These are phyloP conservation scores for Penicillium decumbens DNA, from an alignment of 2,329 filamentous ascomycete genomes.

Conservation along the genomic window DNA sequence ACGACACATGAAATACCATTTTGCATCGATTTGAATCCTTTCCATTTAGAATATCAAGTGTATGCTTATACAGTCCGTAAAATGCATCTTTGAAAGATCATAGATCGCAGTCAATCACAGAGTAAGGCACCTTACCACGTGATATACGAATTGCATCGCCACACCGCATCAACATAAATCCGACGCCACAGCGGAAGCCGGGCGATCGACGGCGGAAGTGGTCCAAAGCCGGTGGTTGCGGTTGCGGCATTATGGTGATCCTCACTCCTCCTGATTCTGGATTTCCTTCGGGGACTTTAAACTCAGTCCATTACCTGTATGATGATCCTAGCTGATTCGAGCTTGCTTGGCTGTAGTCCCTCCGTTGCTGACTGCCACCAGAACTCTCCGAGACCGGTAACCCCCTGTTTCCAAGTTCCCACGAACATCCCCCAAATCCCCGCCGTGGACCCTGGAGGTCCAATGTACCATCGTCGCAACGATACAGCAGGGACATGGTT, in stretches of 20 bases:
- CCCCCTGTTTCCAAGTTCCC: constrained; percentile 19
- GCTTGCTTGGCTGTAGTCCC: not conserved
- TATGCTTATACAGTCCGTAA: no score
- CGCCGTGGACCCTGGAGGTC: constrained; percentile 12
- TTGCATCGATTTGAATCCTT: not conserved
- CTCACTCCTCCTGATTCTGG: constrained; percentile 6
- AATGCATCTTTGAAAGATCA: not conserved
- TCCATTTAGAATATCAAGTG: no score
- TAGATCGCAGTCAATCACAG: not conserved
- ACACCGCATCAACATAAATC: constrained; percentile 32
- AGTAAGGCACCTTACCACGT: no score
- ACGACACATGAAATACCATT: constrained; percentile 6
- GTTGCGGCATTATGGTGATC: constrained; percentile 12
- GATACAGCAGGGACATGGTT: constrained; percentile 27
- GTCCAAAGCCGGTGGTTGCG: constrained; percentile 18
- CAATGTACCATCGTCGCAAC: constrained; percentile 22
- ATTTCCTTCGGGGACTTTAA: not conserved
- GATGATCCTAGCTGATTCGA: not conserved
- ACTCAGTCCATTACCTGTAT: constrained; percentile 1
- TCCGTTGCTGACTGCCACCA: constrained; percentile 14
- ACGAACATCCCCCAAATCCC: constrained; percentile 1
- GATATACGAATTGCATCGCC: constrained; percentile 21
- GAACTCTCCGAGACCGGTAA: constrained; percentile 8
- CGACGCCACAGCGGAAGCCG: constrained; percentile 25
- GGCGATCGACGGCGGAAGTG: constrained; percentile 32